Evolutionary conservation across 441 rosid genomes (phyloP), one percentile per base, ranked within the genome.

Genomic region (Brassica hybrid): DNA sequence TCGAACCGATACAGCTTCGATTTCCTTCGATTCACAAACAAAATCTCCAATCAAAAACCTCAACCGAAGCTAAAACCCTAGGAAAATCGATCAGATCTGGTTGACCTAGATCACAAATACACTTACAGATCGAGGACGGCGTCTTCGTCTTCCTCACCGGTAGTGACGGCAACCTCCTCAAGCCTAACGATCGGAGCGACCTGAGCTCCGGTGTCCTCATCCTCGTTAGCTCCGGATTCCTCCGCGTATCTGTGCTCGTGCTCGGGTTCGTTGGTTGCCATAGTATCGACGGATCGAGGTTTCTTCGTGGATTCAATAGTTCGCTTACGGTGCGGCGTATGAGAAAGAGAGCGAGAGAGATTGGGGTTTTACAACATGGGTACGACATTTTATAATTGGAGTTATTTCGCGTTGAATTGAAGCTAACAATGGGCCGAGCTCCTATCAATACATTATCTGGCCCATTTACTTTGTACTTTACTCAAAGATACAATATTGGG

Each of bases 191-290:
- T 88, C 43, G 98, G 97, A 43, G 97, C 94, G 7, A 94, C 85
- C 82, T 92, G 97, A 76, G 97, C 98, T 10, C 97, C 98, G 52
- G 97, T 92, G 81, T 94, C 98, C 82, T 94, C 98, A 38, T 94
- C 98, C 4, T 94, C 98, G 68, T 80, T 90, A 70, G 93, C 88
- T 25, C 87, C 86, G 5, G 88, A 79, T 6, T 88, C 93, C 56
- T 89, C 97, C 5, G 85, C 95, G 10, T 88, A 94, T 75, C 90
- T 75, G 85, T 74, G 88, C 81, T 82, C 88, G 76, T 66, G 88
- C 73, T 85, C 89, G 23, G 96, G 90, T 38, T 89, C 90, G 8
- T 76, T 83, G 86, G 81, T 88, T 6, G 96, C 94, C 98, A 94
- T 94, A 67, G 62, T 72, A 18, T 58, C 56, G 17, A 32, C 34